A percentile compares a stretch with the other conserved stretches of the same genome.
phyloP scores from a whole-genome alignment of 768 basidiomycete species.

The Mycena latifolia region DNA sequence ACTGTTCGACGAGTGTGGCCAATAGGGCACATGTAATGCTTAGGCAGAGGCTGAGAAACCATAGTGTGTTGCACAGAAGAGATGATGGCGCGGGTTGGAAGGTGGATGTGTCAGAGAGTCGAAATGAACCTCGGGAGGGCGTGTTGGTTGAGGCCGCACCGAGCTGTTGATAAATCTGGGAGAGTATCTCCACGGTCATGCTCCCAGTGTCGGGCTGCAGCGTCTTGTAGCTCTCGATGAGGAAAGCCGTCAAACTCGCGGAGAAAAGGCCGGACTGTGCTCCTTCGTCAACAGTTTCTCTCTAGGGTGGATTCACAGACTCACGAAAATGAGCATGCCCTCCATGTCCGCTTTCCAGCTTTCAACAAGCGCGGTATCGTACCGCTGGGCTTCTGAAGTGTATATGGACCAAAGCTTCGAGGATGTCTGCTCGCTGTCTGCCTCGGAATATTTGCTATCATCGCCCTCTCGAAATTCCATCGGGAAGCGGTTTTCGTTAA shows the following conservation, averaged over 20 bases:
- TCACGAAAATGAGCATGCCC: constrained; percentile 8
- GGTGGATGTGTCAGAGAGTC: neutral
- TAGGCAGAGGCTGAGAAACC: too few relatives aligned
- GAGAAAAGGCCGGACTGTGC: constrained; percentile 16
- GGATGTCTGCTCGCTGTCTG: neutral
- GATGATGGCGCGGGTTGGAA: too few relatives aligned
- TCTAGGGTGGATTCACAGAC: too few relatives aligned
- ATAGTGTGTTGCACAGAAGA: too few relatives aligned
- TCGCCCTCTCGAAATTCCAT: too few relatives aligned
- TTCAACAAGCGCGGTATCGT: neutral
- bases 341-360: constrained; percentile 2
- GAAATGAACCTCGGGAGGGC: too few relatives aligned
- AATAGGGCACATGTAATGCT: too few relatives aligned
- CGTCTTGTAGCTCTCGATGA: constrained; percentile 12
- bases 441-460: neutral
- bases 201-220: neutral
- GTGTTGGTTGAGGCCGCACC: too few relatives aligned
- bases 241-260: constrained; percentile 16
- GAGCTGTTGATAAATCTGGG: neutral
- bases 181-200: neutral
- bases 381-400: neutral
- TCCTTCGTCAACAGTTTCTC: too few relatives aligned
- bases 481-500: too few relatives aligned
- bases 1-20: too few relatives aligned
- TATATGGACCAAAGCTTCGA: neutral